A percentile compares a stretch with the other conserved stretches of the same genome.
phyloP scores from a whole-genome alignment of 805 yeast species.

The Candida yuanshanica region DNA sequence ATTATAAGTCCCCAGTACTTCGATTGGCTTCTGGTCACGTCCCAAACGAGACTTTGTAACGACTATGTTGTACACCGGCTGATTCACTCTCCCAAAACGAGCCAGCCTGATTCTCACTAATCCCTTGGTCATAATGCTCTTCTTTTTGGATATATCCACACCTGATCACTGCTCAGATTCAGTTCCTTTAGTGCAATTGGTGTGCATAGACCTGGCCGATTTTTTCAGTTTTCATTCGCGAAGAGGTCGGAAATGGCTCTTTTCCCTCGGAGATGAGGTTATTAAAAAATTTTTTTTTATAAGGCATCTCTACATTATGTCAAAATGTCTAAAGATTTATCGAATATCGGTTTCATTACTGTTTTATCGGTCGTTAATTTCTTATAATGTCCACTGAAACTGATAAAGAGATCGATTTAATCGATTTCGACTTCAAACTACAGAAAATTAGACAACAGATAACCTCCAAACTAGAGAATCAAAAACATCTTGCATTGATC shows the following conservation, averaged over 20 bases:
- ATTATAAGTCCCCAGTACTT: conserved; percentile 90
- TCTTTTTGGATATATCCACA: too few species aligned
- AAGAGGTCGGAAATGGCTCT: neutral
- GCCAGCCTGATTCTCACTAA: conserved; percentile 85
- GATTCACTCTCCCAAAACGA: conserved; percentile 83
- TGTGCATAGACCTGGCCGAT: neutral
- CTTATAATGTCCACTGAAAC: conserved; percentile 6
- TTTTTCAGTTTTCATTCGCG: neutral
- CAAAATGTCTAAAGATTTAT: neutral
- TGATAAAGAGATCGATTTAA: conserved; percentile 19
- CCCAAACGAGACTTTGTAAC: conserved; percentile 73
- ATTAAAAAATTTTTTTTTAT: conserved; percentile 1
- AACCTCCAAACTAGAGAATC: conserved; percentile 79
- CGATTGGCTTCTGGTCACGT: conserved; percentile 85
- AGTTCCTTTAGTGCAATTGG: too few species aligned
- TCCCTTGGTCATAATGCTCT: conserved; percentile 44
- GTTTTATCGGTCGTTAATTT: neutral
- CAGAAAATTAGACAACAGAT: conserved; percentile 65
- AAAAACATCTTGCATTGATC: conserved; percentile 77
- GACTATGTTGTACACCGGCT: conserved; percentile 88
- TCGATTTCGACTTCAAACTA: conserved; percentile 49
- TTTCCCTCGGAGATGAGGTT: conserved; percentile 1
- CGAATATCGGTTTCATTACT: neutral
- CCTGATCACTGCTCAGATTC: too few species aligned
- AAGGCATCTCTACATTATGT: neutral